Evolutionary conservation across 2,329 filamentous ascomycete species (phyloP), one percentile per base, ranked within the genome.

Genomic region (Ascochyta viciae-villosae): DNA sequence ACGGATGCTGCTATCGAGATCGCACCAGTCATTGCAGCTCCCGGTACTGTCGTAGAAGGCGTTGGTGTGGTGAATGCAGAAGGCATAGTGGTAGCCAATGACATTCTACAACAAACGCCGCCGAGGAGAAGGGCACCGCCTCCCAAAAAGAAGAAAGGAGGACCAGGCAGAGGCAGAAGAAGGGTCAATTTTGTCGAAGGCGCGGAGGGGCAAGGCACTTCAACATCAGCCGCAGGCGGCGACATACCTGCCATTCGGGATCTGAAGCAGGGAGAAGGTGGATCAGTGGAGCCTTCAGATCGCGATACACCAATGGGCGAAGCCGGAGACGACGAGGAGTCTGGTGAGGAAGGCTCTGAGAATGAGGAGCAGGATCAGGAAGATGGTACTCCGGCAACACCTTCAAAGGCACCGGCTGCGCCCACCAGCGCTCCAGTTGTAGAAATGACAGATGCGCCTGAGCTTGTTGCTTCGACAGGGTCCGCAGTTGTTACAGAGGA

Each of bases 121-220:
- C 77, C 80, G 4, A 82, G 82, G 70, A 85, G 88, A 70, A 86
- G 89, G 57, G 88, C 89, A 0, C 89, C 88, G 26, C 89, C 90
- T 1, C 90, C 90, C 0, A 92, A 92, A 74, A 88, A 91, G 74
- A 96, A 94, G 81, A 82, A 85, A 58, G 93, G 89, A 44, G 89
- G 91, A 0, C 87, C 90, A 33, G 91, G 91, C 7, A 86, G 92
- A 60, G 91, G 91, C 60, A 94, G 89, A 82, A 90, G 88, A 76
- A 91, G 88, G 73, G 84, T 87, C 38, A 83, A 83, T 58, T 86
- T 87, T 80, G 66, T 72, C 35, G 79, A 80, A 65, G 79, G 81
- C 80, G 79, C 74, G 26, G 54, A 63, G 41, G 67, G 71, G 16
- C 65, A 71, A 56, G 66, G 60, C 24, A 68, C 66, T 15, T 68